These are phyloP conservation scores for Aspergillus biplanus DNA, from an alignment of 495 filamentous ascomycete species.

Conservation along the genomic window DNA sequence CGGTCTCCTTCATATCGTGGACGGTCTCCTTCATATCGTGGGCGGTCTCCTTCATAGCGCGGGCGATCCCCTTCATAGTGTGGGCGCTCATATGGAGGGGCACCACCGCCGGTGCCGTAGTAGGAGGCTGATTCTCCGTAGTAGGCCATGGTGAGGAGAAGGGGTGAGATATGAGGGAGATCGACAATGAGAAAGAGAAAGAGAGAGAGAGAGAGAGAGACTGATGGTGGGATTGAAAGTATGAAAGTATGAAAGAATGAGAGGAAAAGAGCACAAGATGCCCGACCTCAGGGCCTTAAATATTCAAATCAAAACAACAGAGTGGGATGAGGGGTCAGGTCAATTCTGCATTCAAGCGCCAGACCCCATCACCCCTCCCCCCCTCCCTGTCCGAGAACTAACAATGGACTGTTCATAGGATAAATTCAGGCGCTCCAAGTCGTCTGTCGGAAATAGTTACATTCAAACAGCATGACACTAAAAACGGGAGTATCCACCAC, in stretches of 20 bases:
- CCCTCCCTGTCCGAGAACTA: background rate
- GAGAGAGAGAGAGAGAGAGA: background rate
- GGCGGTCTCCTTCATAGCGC: constrained; percentile 23
- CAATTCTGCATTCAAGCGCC: background rate
- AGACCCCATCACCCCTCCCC: background rate
- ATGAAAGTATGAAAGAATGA: background rate
- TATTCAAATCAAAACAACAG: background rate
- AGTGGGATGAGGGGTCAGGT: background rate
- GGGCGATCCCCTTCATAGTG: constrained; percentile 18
- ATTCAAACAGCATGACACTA: background rate
- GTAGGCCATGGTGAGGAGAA: constrained; percentile 20
- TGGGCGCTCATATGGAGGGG: constrained; percentile 23
- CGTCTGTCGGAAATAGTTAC: background rate
- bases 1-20: constrained; percentile 11
- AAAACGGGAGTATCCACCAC: background rate
- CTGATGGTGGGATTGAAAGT: background rate
- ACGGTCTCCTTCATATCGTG: constrained; percentile 5
- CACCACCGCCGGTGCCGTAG: constrained; percentile 28
- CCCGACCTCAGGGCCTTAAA: background rate
- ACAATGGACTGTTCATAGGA: background rate
- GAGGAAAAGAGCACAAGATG: background rate
- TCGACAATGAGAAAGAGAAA: constrained; percentile 10
- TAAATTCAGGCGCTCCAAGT: background rate
- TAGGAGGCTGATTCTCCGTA: constrained; percentile 19
- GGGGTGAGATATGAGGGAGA: background rate